phyloP scores from a whole-genome alignment of 176 grass and related monocot species.

The Chrysopogon serrulatus region DNA sequence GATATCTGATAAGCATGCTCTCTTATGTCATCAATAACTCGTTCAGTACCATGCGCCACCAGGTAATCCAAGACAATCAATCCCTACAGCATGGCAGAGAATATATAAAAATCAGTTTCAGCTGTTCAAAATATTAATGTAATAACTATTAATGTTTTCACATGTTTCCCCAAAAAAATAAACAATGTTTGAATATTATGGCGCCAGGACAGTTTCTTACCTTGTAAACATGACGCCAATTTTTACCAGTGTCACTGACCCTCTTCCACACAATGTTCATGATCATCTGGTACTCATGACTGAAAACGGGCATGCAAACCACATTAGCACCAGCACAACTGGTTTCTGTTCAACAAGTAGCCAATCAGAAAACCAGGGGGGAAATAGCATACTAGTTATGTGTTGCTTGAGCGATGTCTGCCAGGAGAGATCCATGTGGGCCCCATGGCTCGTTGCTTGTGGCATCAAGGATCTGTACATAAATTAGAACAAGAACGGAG shows the following conservation, averaged over 20 bases:
- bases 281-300: conserved; percentile 95
- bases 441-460: conserved; percentile 99
- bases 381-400: conserved; percentile 59
- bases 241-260: conserved; percentile 95
- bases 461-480: conserved; percentile 79
- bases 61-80: conserved; percentile 94
- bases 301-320: conserved; percentile 32
- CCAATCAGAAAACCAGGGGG: neutral
- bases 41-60: conserved; percentile 81
- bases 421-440: conserved; percentile 87
- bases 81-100: conserved; percentile 41
- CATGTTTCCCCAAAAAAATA: neutral
- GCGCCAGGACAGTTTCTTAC: conserved; percentile 12
- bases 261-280: conserved; percentile 99
- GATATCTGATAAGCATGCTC: conserved; percentile 97
- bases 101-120: conserved; percentile 9
- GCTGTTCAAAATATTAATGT: neutral
- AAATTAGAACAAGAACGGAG: neutral
- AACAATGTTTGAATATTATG: neutral
- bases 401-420: conserved; percentile 83
- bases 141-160: neutral
- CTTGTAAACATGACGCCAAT: conserved; percentile 99
- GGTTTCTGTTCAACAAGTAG: neutral
- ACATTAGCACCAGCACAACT: neutral
- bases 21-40: conserved; percentile 91